Evolutionary conservation across 495 filamentous ascomycete genomes (phyloP).

Genomic region (Trichoderma virens): DNA sequence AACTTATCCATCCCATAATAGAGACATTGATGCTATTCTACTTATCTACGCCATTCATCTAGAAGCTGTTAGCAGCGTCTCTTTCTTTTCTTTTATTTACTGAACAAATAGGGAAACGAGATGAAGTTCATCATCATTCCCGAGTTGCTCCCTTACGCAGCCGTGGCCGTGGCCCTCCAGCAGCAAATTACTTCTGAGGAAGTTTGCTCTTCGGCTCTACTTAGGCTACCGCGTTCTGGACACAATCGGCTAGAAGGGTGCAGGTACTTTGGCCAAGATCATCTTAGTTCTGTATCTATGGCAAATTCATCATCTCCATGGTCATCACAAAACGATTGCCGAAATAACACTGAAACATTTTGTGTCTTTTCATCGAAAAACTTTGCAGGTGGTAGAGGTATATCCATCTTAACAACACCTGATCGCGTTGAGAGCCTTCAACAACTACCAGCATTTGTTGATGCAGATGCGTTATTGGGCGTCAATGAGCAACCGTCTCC

Average conservation of each 20-base stretch:
- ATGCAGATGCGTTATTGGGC: slow-evolving; percentile 16
- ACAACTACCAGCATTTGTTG: slow-evolving; percentile 18
- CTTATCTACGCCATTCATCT: not conserved
- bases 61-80: not conserved
- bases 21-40: not conserved
- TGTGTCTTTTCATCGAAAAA: slow-evolving; percentile 26
- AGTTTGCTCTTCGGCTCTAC: not conserved
- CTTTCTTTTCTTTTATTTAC: not conserved
- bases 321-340: not conserved
- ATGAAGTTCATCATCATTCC: not conserved
- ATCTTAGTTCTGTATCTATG: not conserved
- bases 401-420: slow-evolving; percentile 24
- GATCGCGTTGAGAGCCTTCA: slow-evolving; percentile 20
- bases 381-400: slow-evolving; percentile 25
- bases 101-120: not conserved
- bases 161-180: not conserved
- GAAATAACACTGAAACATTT: slow-evolving; percentile 3
- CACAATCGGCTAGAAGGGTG: not conserved
- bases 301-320: not conserved
- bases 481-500: slow-evolving; percentile 13
- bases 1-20: not conserved
- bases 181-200: not conserved
- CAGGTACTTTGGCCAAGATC: not conserved
- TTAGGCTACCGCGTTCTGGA: not conserved
- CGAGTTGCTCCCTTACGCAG: not conserved